A percentile compares a stretch with the other conserved stretches of the same genome.
Evolutionary conservation across 2,329 filamentous ascomycete species (phyloP).

Genomic region (Bipolaris victoriae): DNA sequence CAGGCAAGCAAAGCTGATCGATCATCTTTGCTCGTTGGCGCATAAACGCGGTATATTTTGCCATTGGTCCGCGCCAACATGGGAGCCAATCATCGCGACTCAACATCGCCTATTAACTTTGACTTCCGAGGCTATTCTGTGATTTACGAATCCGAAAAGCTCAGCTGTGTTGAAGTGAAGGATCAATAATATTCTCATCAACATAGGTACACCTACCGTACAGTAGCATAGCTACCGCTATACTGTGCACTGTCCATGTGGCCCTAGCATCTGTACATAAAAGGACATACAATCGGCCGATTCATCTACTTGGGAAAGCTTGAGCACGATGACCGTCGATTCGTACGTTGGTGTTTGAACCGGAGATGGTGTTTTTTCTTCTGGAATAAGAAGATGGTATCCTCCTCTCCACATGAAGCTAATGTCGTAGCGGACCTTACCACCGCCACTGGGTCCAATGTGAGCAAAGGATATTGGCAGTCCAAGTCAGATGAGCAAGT

Average conservation of each 20-base stretch:
- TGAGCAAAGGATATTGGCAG: constrained; percentile 4
- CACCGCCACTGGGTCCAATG: background rate
- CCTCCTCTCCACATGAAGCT: background rate
- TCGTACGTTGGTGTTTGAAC: background rate
- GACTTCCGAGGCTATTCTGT: background rate
- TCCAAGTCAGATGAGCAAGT: background rate
- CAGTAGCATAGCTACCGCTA: background rate
- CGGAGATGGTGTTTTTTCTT: background rate
- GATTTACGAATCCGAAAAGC: background rate
- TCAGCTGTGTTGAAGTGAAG: background rate
- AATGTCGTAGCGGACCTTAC: constrained; percentile 3
- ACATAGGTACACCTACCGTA: background rate
- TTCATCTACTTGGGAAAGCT: background rate
- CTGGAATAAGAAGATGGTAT: background rate
- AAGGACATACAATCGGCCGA: background rate
- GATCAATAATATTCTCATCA: background rate
- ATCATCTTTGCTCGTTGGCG: background rate
- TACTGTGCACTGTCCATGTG: background rate
- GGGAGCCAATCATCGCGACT: constrained; percentile 1
- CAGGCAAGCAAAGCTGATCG: background rate
- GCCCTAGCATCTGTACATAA: background rate
- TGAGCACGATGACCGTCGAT: background rate
- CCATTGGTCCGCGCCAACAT: constrained; percentile 9
- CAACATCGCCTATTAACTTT: constrained; percentile 6
- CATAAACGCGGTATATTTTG: background rate